Percentiles rank a stretch among this genome's conserved stretches.
Evolutionary conservation across 768 basidiomycete species (phyloP).

Genomic region (Nidularia pulvinata): DNA sequence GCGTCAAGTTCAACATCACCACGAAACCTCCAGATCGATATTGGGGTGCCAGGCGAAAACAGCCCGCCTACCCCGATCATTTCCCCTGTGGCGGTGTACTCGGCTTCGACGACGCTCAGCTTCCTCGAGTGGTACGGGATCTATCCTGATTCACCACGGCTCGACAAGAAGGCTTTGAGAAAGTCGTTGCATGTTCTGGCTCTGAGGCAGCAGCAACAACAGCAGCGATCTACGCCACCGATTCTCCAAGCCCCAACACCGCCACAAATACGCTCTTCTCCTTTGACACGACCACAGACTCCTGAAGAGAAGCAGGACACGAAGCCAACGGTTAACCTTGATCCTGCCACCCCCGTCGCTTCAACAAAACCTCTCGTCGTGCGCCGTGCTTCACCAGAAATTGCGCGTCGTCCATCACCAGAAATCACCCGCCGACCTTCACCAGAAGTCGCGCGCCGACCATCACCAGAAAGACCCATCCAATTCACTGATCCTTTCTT

Average conservation of each 20-base stretch:
- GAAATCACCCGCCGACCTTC: too few species aligned
- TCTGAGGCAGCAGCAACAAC: slow-evolving; percentile 1
- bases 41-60: neutral
- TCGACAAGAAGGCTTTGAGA: slow-evolving; percentile 8
- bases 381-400: too few species aligned
- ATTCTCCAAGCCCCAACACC: neutral
- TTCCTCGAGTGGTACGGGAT: slow-evolving; percentile 34
- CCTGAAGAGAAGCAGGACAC: neutral
- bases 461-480: neutral
- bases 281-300: neutral
- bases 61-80: slow-evolving; percentile 1
- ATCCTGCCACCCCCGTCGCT: neutral
- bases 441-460: neutral
- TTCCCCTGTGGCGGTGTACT: slow-evolving; percentile 22
- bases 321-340: neutral
- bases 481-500: neutral
- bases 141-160: slow-evolving; percentile 27
- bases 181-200: slow-evolving; percentile 3
- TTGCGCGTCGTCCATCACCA: too few species aligned
- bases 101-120: slow-evolving; percentile 29
- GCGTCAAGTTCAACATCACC: neutral
- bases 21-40: too few species aligned
- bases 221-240: neutral
- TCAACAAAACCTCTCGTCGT: too few species aligned
- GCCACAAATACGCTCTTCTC: neutral